Base-by-base conservation (phyloP, 1,139 yeast genomes). In the Casaregolazyma suthepensis region DNA sequence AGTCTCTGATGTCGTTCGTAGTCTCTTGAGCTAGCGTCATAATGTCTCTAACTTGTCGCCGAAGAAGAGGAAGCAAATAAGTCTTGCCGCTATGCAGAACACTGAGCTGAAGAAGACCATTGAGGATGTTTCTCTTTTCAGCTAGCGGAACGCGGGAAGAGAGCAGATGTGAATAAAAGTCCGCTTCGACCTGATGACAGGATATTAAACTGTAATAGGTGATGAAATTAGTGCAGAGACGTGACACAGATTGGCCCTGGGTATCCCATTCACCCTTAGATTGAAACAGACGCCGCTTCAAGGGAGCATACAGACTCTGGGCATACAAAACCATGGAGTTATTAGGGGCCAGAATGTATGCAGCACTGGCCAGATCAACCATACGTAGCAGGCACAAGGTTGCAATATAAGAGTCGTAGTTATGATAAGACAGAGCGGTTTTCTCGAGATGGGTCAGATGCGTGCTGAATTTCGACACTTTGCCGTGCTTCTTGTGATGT, bases 271-370 rank as follows among this genome's bases (percentile, higher is more conserved):
- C 64, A 37, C 57, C 60, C 43, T 59, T 67, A 54, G 56, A 55
- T 52, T 53, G 65, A 52, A 50, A 68, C 55, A 59, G 65, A 58
- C 51, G 64, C 53, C 48, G 63, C 53, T 40, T 68, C 59, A 59
- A 31, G 7, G 54, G 54, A 1, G 55, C 53, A 51, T 77, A 81
- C 44, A 77, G 62, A 56, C 73, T 68, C n/a, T 56, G 54, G 9
- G 82, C 68, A 61, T 79, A 82, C 46, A 62, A 64, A 13, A 75
- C 76, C 6, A 81, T 62, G 0, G 80, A 74, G 61, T 79, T 79
- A 9, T 66, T 56, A 3, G 80, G 75, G 6, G 80, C 81, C 53
- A 75, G 64, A 48, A 71, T 72, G 54, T 71, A 74, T 5, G 79
- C 66, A 46, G 76, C 73, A 38, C 79, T 71, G 59, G 68, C 80